Evolutionary conservation across 2,329 filamentous ascomycete species (phyloP).

Genomic region (Capronia coronata): DNA sequence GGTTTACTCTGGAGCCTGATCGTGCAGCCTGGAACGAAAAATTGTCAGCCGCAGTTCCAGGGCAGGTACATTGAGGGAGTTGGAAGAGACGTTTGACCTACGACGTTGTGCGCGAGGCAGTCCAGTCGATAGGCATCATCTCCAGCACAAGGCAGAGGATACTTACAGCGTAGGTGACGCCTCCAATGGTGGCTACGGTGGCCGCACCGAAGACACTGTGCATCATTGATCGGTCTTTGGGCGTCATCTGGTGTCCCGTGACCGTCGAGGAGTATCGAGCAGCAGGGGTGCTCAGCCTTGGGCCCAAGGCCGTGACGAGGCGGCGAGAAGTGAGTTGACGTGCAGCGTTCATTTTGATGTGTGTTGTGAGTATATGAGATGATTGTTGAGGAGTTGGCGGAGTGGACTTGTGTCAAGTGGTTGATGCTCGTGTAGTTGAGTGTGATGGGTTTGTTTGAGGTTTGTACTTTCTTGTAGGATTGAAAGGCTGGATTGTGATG

Average conservation of each 20-base stretch:
- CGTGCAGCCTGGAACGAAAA: constrained; percentile 12
- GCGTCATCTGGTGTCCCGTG: neutral
- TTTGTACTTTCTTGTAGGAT: constrained; percentile 3
- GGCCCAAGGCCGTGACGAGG: constrained; percentile 12
- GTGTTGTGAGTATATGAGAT: constrained; percentile 3
- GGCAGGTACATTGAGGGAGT: too few species aligned
- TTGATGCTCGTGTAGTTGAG: constrained; percentile 4
- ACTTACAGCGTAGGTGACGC: constrained; percentile 23
- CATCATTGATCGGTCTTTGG: constrained; percentile 15
- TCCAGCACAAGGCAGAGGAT: constrained; percentile 12
- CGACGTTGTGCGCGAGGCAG: constrained; percentile 8
- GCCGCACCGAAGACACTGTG: constrained; percentile 15
- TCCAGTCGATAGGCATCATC: constrained; percentile 18
- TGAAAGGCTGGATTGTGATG: neutral
- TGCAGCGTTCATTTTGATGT: constrained; percentile 20
- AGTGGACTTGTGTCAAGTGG: too few species aligned
- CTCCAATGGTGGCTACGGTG: constrained; percentile 11
- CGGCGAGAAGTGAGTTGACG: constrained; percentile 20
- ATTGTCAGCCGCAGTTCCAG: constrained; percentile 4
- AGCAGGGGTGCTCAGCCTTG: constrained; percentile 17
- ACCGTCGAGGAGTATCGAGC: constrained; percentile 17
- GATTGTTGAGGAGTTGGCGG: neutral
- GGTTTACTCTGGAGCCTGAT: constrained; percentile 19
- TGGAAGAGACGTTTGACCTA: neutral
- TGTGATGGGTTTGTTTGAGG: neutral